phyloP scores from a whole-genome alignment of 371 early-diverging fungal genomes.

The Rhizopus stolonifer region DNA sequence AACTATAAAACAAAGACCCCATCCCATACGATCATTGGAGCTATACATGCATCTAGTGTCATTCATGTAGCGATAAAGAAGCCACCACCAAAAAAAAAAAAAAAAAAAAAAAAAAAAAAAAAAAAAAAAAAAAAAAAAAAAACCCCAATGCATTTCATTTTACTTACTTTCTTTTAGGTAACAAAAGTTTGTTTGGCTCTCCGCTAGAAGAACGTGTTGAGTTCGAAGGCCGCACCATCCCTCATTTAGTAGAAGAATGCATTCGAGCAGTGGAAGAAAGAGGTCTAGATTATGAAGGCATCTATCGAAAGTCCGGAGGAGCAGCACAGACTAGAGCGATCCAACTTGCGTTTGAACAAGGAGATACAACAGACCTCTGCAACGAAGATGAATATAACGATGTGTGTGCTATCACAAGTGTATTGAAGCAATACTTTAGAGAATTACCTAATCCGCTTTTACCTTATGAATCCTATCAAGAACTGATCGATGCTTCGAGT shows the following conservation, averaged over 20 bases:
- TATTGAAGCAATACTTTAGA: conserved; percentile 93
- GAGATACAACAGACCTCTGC: conserved; percentile 50
- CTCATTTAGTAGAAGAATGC: conserved; percentile 76
- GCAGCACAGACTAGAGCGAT: conserved; percentile 79
- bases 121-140: too few relatives aligned
- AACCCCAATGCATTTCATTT: too few relatives aligned
- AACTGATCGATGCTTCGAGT: conserved; percentile 70
- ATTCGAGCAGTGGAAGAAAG: conserved; percentile 75
- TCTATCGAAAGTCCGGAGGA: conserved; percentile 92
- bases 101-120: too few relatives aligned
- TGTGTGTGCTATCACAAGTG: conserved; percentile 81
- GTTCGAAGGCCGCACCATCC: conserved; percentile 49
- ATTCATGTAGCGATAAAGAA: conserved; percentile 11
- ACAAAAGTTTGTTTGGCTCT: conserved; percentile 12
- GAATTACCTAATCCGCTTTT: conserved; percentile 91
- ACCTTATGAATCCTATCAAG: conserved; percentile 72
- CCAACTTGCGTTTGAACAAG: conserved; percentile 54
- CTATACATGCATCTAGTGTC: conserved; percentile 4
- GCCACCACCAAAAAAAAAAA: conserved; percentile 4
- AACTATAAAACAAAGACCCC: conserved; percentile 6
- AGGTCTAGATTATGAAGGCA: conserved; percentile 84
- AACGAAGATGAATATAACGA: conserved; percentile 59
- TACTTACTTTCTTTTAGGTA: neutral
- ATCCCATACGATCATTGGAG: conserved; percentile 13
- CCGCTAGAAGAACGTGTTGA: conserved; percentile 28